Base-by-base conservation (phyloP, 2,329 filamentous ascomycete species). In the Aspergillus eucalypticola region DNA sequence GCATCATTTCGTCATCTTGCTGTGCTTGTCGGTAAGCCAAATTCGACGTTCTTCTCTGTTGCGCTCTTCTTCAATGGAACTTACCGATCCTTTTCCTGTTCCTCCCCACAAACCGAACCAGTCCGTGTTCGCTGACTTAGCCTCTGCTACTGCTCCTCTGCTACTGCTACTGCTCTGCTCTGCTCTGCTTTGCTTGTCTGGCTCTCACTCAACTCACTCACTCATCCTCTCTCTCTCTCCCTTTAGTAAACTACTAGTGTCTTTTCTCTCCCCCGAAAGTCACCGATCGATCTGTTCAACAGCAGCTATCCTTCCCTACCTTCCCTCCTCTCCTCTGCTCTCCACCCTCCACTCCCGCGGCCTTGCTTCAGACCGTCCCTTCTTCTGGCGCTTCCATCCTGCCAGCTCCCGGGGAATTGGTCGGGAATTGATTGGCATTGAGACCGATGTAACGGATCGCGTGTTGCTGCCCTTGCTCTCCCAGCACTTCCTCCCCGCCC, bases 371-470 rank as follows among this genome's bases (percentile, higher is more conserved):
- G 13, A 54, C 52, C n/a, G 32, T 32, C 39, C 29, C 39, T 54
- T 17, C 15, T 11, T 29, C 52, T 29, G 52, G 42, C 52, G 52
- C 52, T 46, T 44, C 42, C 54, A 39, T 53, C 41, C 42, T 58
- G 50, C 41, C 38, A 35, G 27, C 44, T 29, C 56, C 41, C 48
- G 48, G 17, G 41, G 54, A 62, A 62, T 64, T 64, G 60, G 52
- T 51, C 53, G 50, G 54, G 38, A 64, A 55, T 62, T 60, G 52
- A 59, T 64, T 58, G 58, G 57, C 53, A 60, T 64, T 56, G 62
- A 66, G 62, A 63, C 65, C 62, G 62, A 68, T 68, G 66, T 67
- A 64, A 68, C 64, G 60, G 63, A 64, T 67, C 65, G 63, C 61
- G 63, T 64, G 59, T 64, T 56, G 59, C 60, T 63, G 61, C 59